A percentile compares a stretch with the other conserved stretches of the same genome.
Evolutionary conservation across 2,329 filamentous ascomycete species (phyloP).

Genomic region (Exophiala spinifera): DNA sequence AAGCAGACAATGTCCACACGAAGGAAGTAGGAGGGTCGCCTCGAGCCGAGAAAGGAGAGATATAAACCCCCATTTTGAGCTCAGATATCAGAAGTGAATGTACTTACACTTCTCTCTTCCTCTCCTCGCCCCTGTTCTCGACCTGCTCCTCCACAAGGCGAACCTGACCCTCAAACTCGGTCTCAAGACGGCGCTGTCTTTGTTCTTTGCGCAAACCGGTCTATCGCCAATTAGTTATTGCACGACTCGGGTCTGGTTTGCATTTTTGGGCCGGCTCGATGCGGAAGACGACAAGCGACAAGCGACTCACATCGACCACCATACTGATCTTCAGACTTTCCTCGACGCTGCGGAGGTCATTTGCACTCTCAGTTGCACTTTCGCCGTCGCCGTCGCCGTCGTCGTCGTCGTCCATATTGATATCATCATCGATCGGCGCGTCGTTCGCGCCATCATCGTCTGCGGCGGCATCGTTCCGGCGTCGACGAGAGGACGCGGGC

Average conservation of each 20-base stretch:
- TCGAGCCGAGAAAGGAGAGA: too few relatives aligned
- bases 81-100: too few relatives aligned
- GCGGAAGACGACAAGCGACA: not conserved
- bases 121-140: conserved; percentile 2
- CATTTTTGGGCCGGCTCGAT: too few relatives aligned
- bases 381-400: not conserved
- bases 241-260: too few relatives aligned
- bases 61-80: too few relatives aligned
- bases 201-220: conserved; percentile 15
- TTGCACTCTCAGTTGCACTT: not conserved
- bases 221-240: conserved; percentile 1
- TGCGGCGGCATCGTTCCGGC: not conserved
- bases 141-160: conserved; percentile 5
- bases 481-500: too few relatives aligned
- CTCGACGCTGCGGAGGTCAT: conserved; percentile 1
- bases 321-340: conserved; percentile 13
- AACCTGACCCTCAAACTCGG: conserved; percentile 13
- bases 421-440: not conserved
- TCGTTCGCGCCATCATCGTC: too few relatives aligned
- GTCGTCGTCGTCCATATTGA: too few relatives aligned
- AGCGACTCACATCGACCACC: conserved; percentile 20
- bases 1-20: too few relatives aligned
- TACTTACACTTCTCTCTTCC: conserved; percentile 11
- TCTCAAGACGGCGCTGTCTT: conserved; percentile 19
- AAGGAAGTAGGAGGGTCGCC: too few relatives aligned